Evolutionary conservation across 2,329 filamentous ascomycete genomes (phyloP), one percentile per base, ranked within the genome.

Genomic region (Fusarium pseudoanthophilum): DNA sequence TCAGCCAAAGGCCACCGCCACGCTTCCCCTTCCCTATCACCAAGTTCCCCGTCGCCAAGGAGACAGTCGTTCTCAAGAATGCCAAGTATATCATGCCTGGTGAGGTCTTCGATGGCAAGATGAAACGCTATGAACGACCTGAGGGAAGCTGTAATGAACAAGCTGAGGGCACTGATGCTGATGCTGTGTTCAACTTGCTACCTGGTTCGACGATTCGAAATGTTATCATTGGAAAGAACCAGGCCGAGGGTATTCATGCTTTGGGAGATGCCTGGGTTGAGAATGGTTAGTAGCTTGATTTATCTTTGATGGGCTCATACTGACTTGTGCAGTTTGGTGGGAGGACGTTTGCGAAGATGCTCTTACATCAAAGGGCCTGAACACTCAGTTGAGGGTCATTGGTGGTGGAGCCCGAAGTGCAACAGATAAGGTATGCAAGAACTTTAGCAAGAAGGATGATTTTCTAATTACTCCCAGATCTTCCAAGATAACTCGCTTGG

Each of bases 91-190:
- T 81, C 24, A 65, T 78, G 60, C 78, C 80, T 0, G 79, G 81
- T 3, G 75, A 78, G 16, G 75, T 78, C 2, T 82, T 80, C 37
- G 81, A 82, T 26, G 81, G 80, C 52, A 78, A 79, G 52, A 82
- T 80, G 80, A 79, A 79, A 45, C 79, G 79, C 8, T 84, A 81
- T 64, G 82, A 84, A 62, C 82, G 82, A 16, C 80, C 80, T 2
- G 78, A 79, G 45, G 82, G 81, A 28, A 81, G 81, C 60, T 87
- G 85, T 71, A 83, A 79, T 43, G 84, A 82, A 30, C 83, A 87
- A 60, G 78, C 78, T 4, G 85, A 87, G 74, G 85, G 85, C 26
- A 81, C 79, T 1, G 79, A 81, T 42, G 79, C 79, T 3, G 84
- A 85, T 58, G 73, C 82, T 5, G 82, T 83, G n/a, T 83, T 83